Evolutionary conservation across 2,329 filamentous ascomycete species (phyloP).

Genomic region (Blastomyces percursus): DNA sequence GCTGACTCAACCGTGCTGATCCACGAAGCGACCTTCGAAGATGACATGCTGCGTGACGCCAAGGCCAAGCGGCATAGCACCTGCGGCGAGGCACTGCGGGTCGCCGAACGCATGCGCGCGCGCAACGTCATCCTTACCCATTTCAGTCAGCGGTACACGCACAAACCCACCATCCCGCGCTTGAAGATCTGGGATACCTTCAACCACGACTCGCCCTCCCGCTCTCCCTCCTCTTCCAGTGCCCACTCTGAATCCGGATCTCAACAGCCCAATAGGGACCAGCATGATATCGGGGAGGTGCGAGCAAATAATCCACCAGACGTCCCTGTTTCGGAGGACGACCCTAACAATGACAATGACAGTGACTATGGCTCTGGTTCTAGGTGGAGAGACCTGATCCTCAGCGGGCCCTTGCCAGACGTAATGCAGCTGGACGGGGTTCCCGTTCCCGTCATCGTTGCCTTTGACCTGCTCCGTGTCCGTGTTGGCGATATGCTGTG

Average conservation of each 20-base stretch:
- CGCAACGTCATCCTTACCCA: constrained; percentile 77
- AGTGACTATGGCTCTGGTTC: not conserved
- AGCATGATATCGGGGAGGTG: not conserved
- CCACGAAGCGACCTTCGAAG: constrained; percentile 93
- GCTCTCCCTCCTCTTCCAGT: not conserved
- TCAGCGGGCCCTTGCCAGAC: constrained; percentile 1
- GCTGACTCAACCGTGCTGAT: constrained; percentile 69
- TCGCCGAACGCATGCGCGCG: constrained; percentile 69
- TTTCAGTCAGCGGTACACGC: constrained; percentile 75
- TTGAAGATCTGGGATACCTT: not conserved
- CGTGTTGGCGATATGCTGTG: constrained; percentile 48
- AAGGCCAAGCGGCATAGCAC: constrained; percentile 83
- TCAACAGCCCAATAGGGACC: not conserved
- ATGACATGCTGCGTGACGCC: constrained; percentile 69
- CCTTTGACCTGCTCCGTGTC: constrained; percentile 55
- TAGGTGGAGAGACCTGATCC: not conserved
- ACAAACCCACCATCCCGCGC: constrained; percentile 1
- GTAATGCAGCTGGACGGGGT: constrained; percentile 10
- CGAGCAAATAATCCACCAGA: not conserved
- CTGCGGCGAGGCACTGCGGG: constrained; percentile 67
- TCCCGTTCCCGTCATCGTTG: constrained; percentile 46
- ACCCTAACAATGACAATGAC: not conserved
- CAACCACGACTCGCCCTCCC: not conserved
- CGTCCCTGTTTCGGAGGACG: not conserved
- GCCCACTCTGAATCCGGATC: not conserved